A percentile compares a stretch with the other conserved stretches of the same genome.
phyloP scores from a whole-genome alignment of 1,139 yeast species.

The Pichia inconspicua region DNA sequence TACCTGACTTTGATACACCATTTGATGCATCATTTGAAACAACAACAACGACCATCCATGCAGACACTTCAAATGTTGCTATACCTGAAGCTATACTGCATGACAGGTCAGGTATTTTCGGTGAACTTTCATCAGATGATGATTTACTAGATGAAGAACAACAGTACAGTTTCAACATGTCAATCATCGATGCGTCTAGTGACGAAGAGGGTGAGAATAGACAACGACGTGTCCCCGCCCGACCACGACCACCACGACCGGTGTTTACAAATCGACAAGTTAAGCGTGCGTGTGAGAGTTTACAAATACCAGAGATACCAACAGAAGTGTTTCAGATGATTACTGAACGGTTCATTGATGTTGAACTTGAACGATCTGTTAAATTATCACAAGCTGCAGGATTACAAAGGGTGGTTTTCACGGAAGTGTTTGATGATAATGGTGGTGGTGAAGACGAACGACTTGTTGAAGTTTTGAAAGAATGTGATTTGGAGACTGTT shows the following conservation, averaged over 20 bases:
- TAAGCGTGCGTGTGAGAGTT: conserved; percentile 9
- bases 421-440: conserved; percentile 10
- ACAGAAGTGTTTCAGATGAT: conserved; percentile 18
- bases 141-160: conserved; percentile 7
- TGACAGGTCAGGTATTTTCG: conserved; percentile 21
- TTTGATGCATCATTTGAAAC: conserved; percentile 17
- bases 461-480: conserved; percentile 15
- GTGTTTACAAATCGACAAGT: conserved; percentile 15
- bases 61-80: conserved; percentile 25
- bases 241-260: neutral
- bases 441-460: conserved; percentile 15
- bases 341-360: conserved; percentile 30
- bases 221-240: no score
- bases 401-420: conserved; percentile 5
- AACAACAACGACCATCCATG: conserved; percentile 7
- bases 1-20: neutral
- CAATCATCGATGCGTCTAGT: neutral
- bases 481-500: conserved; percentile 24
- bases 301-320: conserved; percentile 14
- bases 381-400: conserved; percentile 6
- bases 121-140: conserved; percentile 6
- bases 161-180: neutral
- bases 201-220: neutral
- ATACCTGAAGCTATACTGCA: conserved; percentile 27
- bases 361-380: conserved; percentile 27